Evolutionary conservation across 768 basidiomycete species (phyloP), one percentile per base, ranked within the genome.

Genomic region (Boletus coccyginus): DNA sequence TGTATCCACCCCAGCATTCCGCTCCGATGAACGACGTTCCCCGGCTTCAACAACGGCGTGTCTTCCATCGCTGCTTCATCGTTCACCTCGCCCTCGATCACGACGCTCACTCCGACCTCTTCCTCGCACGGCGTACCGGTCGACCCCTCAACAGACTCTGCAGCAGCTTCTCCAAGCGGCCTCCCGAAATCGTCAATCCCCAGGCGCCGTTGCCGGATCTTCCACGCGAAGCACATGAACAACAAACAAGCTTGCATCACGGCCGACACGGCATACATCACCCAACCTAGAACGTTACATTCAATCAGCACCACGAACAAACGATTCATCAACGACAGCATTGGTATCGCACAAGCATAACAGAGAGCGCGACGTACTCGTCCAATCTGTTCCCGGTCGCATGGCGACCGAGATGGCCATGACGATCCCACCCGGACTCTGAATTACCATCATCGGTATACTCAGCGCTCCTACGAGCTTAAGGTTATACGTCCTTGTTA

Each of bases 371-470:
- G 39, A 66, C 82, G 48, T 62, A 90, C 88, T 91, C 5, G 90
- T 92, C 90, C 90, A 93, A 65, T 92, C 86, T 0, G 90, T 92
- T 0, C 87, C 88, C 2, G 88, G 88, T 53, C 90, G 75, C 27
- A 91, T 73, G 8, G 87, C 90, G 54, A 94, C 90, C 59, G 86
- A 90, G 5, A 87, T 59, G 7, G 92, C 88, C 87, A 98, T 95
- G n/a, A 92, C 67, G 4, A 91, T 75, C 1, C 90, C 88, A 5
- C 94, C 95, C 4, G 94, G 94, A 13, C 85, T 92, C 72, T 98
- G 96, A 16, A 99, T 91, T 46, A 84, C 74, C 96, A 99, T 98
- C 85, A 93, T 98, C 1, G 90, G 88, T 54, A 99, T 90, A 66
- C 92, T 94, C 16, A 98, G 77, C 0, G 94, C 93, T 3, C 96